phyloP scores from a whole-genome alignment of 495 filamentous ascomycete species.

The Podospora appendiculata region DNA sequence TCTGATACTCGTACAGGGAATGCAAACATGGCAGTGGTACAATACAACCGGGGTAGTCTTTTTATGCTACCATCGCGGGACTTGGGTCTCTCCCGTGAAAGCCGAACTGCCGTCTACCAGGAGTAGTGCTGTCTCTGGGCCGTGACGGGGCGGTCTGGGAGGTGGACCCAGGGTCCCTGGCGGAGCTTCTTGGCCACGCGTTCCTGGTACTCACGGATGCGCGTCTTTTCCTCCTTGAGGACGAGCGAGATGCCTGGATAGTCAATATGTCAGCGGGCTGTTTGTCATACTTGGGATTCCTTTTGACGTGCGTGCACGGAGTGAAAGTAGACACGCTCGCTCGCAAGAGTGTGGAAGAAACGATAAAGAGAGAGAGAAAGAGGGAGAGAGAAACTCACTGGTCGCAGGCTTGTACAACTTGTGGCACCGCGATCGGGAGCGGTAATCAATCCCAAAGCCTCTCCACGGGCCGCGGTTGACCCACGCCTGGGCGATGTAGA shows the following conservation, averaged over 20 bases:
- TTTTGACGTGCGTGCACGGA: too few species aligned
- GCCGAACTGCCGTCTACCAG: constrained; percentile 50
- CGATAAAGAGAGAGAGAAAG: not conserved
- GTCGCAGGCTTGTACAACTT: constrained; percentile 58
- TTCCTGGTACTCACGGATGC: constrained; percentile 71
- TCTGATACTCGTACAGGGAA: not conserved
- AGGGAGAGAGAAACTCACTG: constrained; percentile 42
- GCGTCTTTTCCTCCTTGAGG: constrained; percentile 87
- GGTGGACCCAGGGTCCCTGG: constrained; percentile 71
- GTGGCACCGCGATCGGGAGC: constrained; percentile 61
- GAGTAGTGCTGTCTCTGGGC: constrained; percentile 81
- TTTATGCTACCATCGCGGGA: too few species aligned
- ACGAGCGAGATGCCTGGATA: constrained; percentile 62
- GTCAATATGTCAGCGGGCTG: constrained; percentile 5
- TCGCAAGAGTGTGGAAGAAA: not conserved
- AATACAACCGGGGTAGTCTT: too few species aligned
- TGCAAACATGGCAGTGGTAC: not conserved
- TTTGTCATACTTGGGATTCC: too few species aligned
- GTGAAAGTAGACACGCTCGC: too few species aligned
- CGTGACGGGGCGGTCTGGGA: constrained; percentile 71
- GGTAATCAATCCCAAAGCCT: constrained; percentile 46
- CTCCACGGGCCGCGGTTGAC: constrained; percentile 63
- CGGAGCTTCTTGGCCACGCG: constrained; percentile 61
- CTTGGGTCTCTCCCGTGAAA: not conserved
- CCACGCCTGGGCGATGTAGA: constrained; percentile 90